A percentile compares a stretch with the other conserved stretches of the same genome.
These are phyloP conservation scores for Psilocybe tampanensis DNA, from an alignment of 768 basidiomycete genomes.

Conservation along the genomic window DNA sequence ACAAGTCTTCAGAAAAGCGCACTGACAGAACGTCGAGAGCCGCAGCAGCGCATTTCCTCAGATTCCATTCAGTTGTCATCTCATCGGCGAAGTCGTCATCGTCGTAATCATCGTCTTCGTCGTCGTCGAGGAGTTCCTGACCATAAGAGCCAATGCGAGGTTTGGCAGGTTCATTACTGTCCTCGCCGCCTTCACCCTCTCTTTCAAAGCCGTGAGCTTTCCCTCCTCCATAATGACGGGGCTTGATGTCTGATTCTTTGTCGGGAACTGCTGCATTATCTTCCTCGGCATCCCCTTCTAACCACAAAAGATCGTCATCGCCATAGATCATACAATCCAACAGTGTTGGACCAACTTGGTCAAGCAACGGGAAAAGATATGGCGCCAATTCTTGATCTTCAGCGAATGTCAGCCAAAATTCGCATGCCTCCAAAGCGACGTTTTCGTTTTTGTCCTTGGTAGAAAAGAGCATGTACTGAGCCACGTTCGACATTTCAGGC, in stretches of 20 bases:
- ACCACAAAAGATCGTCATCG: conserved; percentile 93
- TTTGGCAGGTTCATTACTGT: conserved; percentile 38
- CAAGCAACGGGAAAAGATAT: conserved; percentile 83
- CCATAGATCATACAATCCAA: conserved; percentile 97
- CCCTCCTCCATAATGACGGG: conserved; percentile 78
- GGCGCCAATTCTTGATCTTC: conserved; percentile 89
- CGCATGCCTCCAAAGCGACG: conserved; percentile 96
- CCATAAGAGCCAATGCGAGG: conserved; percentile 67
- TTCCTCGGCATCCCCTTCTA: conserved; percentile 91
- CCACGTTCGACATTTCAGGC: conserved; percentile 93
- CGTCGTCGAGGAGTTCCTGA: conserved; percentile 80
- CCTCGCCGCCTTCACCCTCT: conserved; percentile 52
- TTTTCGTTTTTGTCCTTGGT: conserved; percentile 97
- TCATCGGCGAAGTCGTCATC: conserved; percentile 96
- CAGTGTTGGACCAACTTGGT: conserved; percentile 93
- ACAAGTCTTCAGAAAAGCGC: conserved; percentile 84
- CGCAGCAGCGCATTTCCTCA: conserved; percentile 97
- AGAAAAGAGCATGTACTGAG: conserved; percentile 98
- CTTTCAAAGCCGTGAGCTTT: conserved; percentile 87
- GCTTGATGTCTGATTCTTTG: conserved; percentile 95
- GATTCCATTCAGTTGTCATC: conserved; percentile 97
- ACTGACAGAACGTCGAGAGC: conserved; percentile 97
- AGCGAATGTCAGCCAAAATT: conserved; percentile 99
- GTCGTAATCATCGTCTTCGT: conserved; percentile 89
- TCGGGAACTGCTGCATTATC: conserved; percentile 78